phyloP scores from a whole-genome alignment of 768 basidiomycete species.

The Pholiota molesta region DNA sequence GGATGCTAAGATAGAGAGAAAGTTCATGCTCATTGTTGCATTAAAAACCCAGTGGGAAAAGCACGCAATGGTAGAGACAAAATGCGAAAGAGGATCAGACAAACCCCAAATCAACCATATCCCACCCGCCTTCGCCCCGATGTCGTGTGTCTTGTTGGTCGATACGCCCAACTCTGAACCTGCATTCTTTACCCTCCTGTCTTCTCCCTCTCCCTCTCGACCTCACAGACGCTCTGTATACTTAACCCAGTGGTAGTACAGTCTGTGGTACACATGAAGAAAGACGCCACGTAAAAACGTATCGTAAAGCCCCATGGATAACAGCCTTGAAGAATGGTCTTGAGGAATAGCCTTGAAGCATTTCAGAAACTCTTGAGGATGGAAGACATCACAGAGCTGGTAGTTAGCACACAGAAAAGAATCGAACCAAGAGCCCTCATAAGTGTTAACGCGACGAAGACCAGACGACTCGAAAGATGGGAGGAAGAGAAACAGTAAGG shows the following conservation, averaged over 20 bases:
- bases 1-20: background rate
- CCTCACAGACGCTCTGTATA: background rate
- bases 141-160: too few species aligned
- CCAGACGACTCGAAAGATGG: background rate
- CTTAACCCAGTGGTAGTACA: too few species aligned
- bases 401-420: conserved; percentile 1
- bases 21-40: conserved; percentile 10
- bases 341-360: background rate
- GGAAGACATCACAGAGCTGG: background rate
- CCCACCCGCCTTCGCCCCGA: background rate
- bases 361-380: background rate
- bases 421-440: background rate
- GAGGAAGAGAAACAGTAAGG: background rate
- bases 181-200: background rate
- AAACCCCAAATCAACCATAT: background rate
- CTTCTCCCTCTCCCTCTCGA: background rate
- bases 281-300: background rate
- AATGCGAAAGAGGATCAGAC: background rate
- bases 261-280: background rate
- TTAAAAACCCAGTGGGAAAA: conserved; percentile 18
- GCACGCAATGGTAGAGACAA: conserved; percentile 14
- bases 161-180: background rate
- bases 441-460: background rate
- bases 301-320: background rate
- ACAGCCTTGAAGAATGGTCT: background rate